Base-by-base conservation (phyloP, 2,329 filamentous ascomycete species). In the Colletotrichum musicola region DNA sequence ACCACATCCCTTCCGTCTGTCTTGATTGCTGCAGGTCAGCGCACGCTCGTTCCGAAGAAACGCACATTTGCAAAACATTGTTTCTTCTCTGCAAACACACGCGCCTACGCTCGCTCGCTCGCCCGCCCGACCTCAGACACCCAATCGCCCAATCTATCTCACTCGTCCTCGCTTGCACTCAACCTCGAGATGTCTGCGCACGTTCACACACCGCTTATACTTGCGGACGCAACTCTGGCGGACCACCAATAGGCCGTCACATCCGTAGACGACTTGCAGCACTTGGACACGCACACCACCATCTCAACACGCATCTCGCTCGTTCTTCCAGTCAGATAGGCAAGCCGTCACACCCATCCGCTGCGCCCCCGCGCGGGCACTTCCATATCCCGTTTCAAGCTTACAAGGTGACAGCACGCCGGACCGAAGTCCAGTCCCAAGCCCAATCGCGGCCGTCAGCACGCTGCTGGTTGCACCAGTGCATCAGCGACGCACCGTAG, bases 71-170 rank as follows among this genome's bases (percentile, higher is more conserved):
- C 49, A 65, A 68, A 68, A 65, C 65, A 65, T 49, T 68, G 65
- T 65, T 68, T 68, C 55, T 64, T 65, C 40, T 68, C 60, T 68
- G 65, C 65, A 68, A 55, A 68, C 55, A 68, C 62, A 65, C 54
- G 49, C 54, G 60, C 60, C 53, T 64, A 64, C 60, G 27, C 59
- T 62, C 25, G 57, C 46, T 42, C 30, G 30, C 30, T 35, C 30
- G 6, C 30, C 10, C 30, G 30, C 30, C 30, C 30, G 44, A n/a
- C 57, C 30, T 16, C 25, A 58, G 55, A 42, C 40, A 58, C 40
- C 42, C 42, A 27, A 47, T 44, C 53, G 49, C 42, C 55, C 30
- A 47, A 57, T 38, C 61, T 42, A 54, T n/a, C 47, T 55, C 25
- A 47, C 59, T 25, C 25, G 40, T 16, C 35, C n/a, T 58, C 27